These are phyloP conservation scores for Suillus subalutaceus DNA, from an alignment of 768 basidiomycete species.

Conservation along the genomic window DNA sequence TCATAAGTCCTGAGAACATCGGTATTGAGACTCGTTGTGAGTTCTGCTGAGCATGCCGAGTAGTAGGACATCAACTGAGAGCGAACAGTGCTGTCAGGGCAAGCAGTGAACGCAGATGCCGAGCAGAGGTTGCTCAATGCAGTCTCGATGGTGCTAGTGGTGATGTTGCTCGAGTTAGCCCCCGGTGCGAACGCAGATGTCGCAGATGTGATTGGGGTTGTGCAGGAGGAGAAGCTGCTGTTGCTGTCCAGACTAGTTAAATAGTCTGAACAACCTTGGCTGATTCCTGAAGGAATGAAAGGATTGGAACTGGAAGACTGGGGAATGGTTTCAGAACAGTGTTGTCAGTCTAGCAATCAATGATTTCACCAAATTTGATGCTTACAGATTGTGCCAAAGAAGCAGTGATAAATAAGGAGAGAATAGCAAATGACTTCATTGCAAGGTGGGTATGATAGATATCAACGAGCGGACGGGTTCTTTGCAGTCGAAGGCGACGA, in stretches of 20 bases:
- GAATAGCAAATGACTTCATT: slow-evolving; percentile 55
- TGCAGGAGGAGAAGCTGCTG: slow-evolving; percentile 59
- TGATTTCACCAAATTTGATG: not conserved
- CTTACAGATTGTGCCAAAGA: slow-evolving; percentile 54
- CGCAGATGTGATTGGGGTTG: slow-evolving; percentile 59
- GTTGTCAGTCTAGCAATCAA: not conserved
- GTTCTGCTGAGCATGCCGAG: slow-evolving; percentile 68
- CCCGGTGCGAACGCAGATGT: slow-evolving; percentile 57
- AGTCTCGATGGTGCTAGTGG: slow-evolving; percentile 48
- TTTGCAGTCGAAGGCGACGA: slow-evolving; percentile 40
- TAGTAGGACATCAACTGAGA: slow-evolving; percentile 70
- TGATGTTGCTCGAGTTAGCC: slow-evolving; percentile 38
- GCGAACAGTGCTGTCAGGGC: slow-evolving; percentile 62
- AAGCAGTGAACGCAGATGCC: slow-evolving; percentile 45
- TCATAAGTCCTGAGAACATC: slow-evolving; percentile 76
- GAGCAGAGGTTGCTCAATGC: slow-evolving; percentile 62
- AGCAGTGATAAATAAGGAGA: slow-evolving; percentile 53
- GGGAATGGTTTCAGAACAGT: slow-evolving; percentile 8
- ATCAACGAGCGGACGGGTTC: slow-evolving; percentile 41
- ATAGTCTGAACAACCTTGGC: slow-evolving; percentile 55
- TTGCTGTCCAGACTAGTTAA: slow-evolving; percentile 67
- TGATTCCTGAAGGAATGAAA: slow-evolving; percentile 72
- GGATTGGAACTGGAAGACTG: slow-evolving; percentile 39
- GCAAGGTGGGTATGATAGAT: slow-evolving; percentile 31
- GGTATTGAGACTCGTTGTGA: slow-evolving; percentile 51